Evolutionary conservation across 805 yeast genomes (phyloP), one percentile per base, ranked within the genome.

Genomic region (Candida suzukii): DNA sequence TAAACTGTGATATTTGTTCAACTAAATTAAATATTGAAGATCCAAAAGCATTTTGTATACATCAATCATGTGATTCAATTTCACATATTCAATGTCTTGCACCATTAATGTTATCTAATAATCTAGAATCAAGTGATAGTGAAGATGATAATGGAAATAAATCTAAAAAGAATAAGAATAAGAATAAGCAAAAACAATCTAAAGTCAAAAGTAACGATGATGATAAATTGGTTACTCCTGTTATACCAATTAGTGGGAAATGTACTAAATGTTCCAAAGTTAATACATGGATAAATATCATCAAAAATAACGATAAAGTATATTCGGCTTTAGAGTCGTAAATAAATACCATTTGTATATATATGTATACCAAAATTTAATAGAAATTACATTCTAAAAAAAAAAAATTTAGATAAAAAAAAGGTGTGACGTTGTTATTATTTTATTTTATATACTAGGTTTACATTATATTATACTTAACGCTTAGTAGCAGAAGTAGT

Each of bases 71-170:
- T 46, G 41, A 40, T 6, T 46, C 50, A 1, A 39, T 54, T 4
- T 59, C 51, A 36, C 74, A 70, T 51, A 44, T 69, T 29, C 29
- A 50, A 1, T 70, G 76, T 46, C 49, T 17, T 17, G 22, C 19
- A 24, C 11, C 26, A 8, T 8, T 8, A 6, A 27, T 27, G 30
- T 5, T 5, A 13, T 5, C 11, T 11, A 13, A 13, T 14, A 6
- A 27, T 11, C n/a, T n/a, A n/a, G 16, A 14, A 28, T 13, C 16
- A 28, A 13, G 12, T 13, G 30, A 28, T 6, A 28, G 16, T n/a
- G 16, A 13, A 14, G 30, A 11, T 11, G 16, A 13, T 11, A 17
- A 11, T 29, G 32, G n/a, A 11, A 6, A 4, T 19, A n/a, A 31
- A 4, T 18, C 22, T 18, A n/a, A 14, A 18, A 19, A 12, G n/a